Base-by-base conservation (phyloP, 495 filamentous ascomycete genomes). In the Massariosphaeria phaeospora region DNA sequence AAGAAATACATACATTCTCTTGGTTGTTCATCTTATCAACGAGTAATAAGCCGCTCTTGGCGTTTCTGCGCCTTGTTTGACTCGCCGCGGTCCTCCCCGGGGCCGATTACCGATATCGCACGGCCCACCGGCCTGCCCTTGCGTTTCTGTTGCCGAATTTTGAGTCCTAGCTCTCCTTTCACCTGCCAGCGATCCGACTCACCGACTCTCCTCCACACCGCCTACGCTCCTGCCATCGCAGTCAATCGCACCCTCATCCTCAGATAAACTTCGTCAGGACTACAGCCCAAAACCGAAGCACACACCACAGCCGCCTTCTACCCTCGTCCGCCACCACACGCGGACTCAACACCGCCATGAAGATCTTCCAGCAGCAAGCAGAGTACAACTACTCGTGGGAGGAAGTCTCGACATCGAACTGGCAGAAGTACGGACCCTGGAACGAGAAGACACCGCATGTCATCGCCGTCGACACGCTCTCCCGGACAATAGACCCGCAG, bases 391-490 rank as follows among this genome's bases (percentile, higher is more conserved):
- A 98, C 76, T 90, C 89, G 23, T 98, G 93, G 91, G 85, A 91
- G 61, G 94, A 96, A 70, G 94, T 97, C 29, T 95, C 90, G n/a
- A 88, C 89, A n/a, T 89, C 86, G 62, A 98, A 97, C 78, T 98
- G 93, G 93, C 83, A 84, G 43, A 98, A 98, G 72, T 98, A 98
- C 75, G 94, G 88, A 69, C 89, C 91, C 27, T 96, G 93, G 93
- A 98, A 98, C 73, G 82, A 96, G 60, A 90, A 94, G 70, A 87
- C 84, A 1, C 86, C 87, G 24, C 93, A 98, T 69, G 93, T 98
- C 40, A 78, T 95, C 48, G 89, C 87, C 59, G 94, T 97, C 55
- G 93, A 98, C 72, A 97, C 91, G 3, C 68, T 98, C 50, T 84
- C 83, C 34, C 84, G 94, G 31, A 68, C 66, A n/a, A 78, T 97